phyloP scores from a whole-genome alignment of 208 protist genomes.

The Trypanosoma caninum region DNA sequence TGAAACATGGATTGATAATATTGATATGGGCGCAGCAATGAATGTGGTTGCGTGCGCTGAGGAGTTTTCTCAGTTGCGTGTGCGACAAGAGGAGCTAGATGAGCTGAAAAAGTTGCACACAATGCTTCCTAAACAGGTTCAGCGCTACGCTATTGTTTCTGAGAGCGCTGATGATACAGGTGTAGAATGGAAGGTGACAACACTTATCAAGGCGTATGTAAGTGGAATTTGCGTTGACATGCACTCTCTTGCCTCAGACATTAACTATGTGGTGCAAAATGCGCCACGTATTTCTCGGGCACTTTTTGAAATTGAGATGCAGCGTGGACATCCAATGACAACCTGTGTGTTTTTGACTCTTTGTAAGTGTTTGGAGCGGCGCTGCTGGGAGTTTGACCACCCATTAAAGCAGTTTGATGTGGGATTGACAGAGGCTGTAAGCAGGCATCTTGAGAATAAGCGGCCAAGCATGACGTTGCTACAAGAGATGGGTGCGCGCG shows the following conservation, averaged over 20 bases:
- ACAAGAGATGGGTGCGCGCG: conserved; percentile 72
- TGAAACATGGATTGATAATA: conserved; percentile 78
- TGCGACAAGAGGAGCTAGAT: conserved; percentile 94
- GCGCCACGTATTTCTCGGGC: conserved; percentile 94
- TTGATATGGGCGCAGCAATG: conserved; percentile 93
- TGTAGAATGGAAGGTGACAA: conserved; percentile 95
- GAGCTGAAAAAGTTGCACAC: conserved; percentile 90
- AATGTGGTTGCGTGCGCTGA: conserved; percentile 86
- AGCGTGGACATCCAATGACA: conserved; percentile 87
- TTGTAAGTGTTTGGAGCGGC: conserved; percentile 93
- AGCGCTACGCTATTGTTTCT: conserved; percentile 59
- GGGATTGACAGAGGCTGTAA: conserved; percentile 78
- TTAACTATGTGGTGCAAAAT: conserved; percentile 96
- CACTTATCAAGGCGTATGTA: conserved; percentile 97
- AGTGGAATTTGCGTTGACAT: conserved; percentile 81
- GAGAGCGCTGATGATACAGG: conserved; percentile 85
- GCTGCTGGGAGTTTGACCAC: conserved; percentile 93
- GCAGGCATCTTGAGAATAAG: conserved; percentile 62
- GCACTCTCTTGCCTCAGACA: conserved; percentile 93
- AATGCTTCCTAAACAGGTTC: conserved; percentile 55
- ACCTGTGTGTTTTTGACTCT: conserved; percentile 88
- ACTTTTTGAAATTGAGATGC: conserved; percentile 97
- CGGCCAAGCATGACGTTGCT: conserved; percentile 74
- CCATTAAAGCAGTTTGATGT: conserved; percentile 86
- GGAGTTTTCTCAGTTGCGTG: conserved; percentile 97